Percentiles rank a stretch among this genome's conserved stretches.
phyloP scores from a whole-genome alignment of 352 stramenopile species.

The Globisporangium nodosum region DNA sequence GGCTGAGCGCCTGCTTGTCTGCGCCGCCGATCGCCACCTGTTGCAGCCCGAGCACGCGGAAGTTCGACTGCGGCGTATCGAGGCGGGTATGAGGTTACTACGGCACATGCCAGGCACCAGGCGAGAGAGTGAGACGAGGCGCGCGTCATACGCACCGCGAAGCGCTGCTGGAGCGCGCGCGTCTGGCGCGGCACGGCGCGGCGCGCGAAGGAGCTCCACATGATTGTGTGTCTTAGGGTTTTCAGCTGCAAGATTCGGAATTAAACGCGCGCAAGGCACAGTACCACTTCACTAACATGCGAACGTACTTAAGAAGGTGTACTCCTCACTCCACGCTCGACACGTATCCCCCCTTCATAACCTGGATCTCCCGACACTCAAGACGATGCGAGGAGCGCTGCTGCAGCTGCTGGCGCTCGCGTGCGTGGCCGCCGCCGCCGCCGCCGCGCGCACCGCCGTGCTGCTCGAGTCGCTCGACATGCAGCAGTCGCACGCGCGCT shows the following conservation, averaged over 20 bases:
- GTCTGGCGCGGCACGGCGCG: background rate
- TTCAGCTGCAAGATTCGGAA: background rate
- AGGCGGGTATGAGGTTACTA: background rate
- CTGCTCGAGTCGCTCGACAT: conserved; percentile 55
- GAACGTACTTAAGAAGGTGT: too few relatives aligned
- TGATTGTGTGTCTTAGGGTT: background rate
- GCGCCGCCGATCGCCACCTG: conserved; percentile 95
- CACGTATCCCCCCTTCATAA: background rate
- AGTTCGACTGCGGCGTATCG: conserved; percentile 52
- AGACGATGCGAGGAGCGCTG: conserved; percentile 8
- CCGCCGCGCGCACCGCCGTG: conserved; percentile 56
- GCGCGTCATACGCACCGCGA: background rate
- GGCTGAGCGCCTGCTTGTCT: conserved; percentile 84
- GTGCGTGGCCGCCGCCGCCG: conserved; percentile 9
- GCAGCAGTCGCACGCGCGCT: conserved; percentile 65
- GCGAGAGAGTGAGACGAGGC: background rate
- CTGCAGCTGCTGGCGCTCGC: conserved; percentile 9
- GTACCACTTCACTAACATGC: too few relatives aligned
- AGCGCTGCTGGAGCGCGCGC: background rate
- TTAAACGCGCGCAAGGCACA: too few relatives aligned
- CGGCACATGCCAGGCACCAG: too few relatives aligned
- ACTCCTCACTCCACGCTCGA: background rate
- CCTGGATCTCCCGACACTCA: background rate
- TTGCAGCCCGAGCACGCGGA: conserved; percentile 95
- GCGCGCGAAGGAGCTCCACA: background rate